Base-by-base conservation (phyloP, 306 rosid species). In the Cyclanthera cordifolia region DNA sequence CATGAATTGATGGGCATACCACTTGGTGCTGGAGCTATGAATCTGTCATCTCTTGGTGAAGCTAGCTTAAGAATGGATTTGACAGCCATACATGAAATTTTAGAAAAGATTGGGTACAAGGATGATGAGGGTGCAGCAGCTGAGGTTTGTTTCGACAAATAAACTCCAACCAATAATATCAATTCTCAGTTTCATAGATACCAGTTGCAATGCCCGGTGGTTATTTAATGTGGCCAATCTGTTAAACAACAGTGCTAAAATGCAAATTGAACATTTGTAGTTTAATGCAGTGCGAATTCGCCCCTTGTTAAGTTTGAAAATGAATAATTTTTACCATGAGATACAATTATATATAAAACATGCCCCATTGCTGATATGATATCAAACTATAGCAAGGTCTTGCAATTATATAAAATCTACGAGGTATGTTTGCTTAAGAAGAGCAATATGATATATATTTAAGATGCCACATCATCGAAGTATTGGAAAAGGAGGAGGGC, bases 61-160 rank as follows among this genome's bases (percentile, higher is more conserved):
- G 95, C 95, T 75, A 87, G 95, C 78, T 64, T 79, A 30, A 82
- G 95, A 74, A 83, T 52, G 88, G 99, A 93, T 81, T 82, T 93
- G 81, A 87, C 99, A 21, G 86, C 96, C 76, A 71, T 93, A 60
- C 95, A 93, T 56, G 95, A 87, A 79, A 81, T 86, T 84, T 49
- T 93, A 80, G 99, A 93, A 79, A 83, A 80, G 74, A 75, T 79
- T 73, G 96, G 95, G 74, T 93, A 93, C 56, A 93, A 87, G 84
- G 99, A 93, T 34, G 96, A 93, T 53, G 99, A 93, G 78, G 99
- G 96, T 28, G 82, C 90, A 58, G 89, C 95, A 41, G 80, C 95
- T 20, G 99, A 93, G 99, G 99, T 93, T 73, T 68, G 82, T 76
- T 77, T 86, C 71, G 48, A 41, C 64, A 34, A 52, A 15, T 64